Percentiles rank a stretch among this genome's conserved stretches.
phyloP scores from a whole-genome alignment of 2,329 filamentous ascomycete genomes.

The Ascochyta lentis region DNA sequence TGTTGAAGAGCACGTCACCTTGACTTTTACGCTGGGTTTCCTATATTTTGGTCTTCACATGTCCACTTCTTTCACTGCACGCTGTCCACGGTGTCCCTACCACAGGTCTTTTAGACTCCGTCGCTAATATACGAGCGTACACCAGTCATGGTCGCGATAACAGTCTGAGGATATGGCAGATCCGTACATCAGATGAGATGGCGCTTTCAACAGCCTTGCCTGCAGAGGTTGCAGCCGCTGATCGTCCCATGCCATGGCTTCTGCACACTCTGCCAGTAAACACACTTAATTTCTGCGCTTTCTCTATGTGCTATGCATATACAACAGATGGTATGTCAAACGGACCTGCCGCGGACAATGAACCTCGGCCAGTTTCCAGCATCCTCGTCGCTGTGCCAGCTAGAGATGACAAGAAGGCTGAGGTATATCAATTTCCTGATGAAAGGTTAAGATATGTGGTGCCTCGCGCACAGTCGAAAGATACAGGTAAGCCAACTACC shows the following conservation, averaged over 20 bases:
- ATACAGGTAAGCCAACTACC: constrained; percentile 49
- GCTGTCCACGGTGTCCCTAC: background rate
- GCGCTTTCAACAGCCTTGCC: constrained; percentile 73
- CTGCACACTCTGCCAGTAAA: constrained; percentile 84
- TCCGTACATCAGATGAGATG: constrained; percentile 66
- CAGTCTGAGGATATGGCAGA: constrained; percentile 82
- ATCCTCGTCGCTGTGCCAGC: constrained; percentile 78
- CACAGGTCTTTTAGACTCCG: background rate
- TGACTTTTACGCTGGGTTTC: background rate
- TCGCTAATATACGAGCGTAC: background rate
- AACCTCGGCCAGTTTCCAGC: background rate
- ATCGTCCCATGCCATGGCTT: constrained; percentile 77
- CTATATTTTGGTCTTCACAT: background rate
- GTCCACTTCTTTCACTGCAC: background rate
- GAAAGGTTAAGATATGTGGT: constrained; percentile 71
- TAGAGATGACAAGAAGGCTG: constrained; percentile 64
- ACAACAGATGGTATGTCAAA: background rate
- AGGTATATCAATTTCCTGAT: constrained; percentile 82
- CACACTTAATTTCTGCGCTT: constrained; percentile 93
- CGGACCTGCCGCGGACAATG: constrained; percentile 5
- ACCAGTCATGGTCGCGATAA: constrained; percentile 88
- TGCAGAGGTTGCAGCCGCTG: constrained; percentile 62
- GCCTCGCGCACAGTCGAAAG: constrained; percentile 49
- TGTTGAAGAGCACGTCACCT: background rate
- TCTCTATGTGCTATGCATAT: constrained; percentile 63